Evolutionary conservation across 1,284 basidiomycete species (phyloP).

Genomic region (Veloboletus limbatus): DNA sequence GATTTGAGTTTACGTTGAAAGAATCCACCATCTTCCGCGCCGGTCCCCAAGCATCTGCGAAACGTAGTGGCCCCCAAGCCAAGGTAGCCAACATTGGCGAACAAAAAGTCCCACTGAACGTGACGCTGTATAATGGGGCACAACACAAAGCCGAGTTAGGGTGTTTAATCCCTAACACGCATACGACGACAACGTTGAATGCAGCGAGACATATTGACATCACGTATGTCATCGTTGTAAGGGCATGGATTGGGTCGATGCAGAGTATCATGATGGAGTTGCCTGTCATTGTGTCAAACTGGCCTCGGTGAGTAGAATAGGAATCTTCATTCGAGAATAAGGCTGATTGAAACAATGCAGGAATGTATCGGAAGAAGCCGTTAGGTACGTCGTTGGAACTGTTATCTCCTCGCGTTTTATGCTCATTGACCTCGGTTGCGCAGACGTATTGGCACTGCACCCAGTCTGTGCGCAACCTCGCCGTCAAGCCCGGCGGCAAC

Average conservation of each 20-base stretch:
- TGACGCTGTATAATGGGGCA: slow-evolving; percentile 65
- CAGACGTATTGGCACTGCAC: slow-evolving; percentile 70
- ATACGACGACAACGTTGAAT: slow-evolving; percentile 73
- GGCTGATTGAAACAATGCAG: slow-evolving; percentile 34
- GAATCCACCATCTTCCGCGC: slow-evolving; percentile 71
- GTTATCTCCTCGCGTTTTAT: not conserved
- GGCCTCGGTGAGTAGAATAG: slow-evolving; percentile 61
- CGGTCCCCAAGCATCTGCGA: slow-evolving; percentile 48
- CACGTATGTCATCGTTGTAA: slow-evolving; percentile 72
- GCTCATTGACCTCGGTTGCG: not conserved
- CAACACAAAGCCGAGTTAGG: slow-evolving; percentile 68
- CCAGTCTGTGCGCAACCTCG: slow-evolving; percentile 51
- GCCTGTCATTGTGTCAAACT: slow-evolving; percentile 76
- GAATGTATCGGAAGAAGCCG: slow-evolving; percentile 61
- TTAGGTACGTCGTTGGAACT: slow-evolving; percentile 43
- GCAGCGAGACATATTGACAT: slow-evolving; percentile 80
- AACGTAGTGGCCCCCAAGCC: slow-evolving; percentile 56
- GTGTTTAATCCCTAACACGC: slow-evolving; percentile 64
- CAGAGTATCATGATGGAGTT: slow-evolving; percentile 65
- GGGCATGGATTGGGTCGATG: slow-evolving; percentile 71
- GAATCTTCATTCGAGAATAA: not conserved
- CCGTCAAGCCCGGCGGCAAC: slow-evolving; percentile 27
- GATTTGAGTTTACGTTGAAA: slow-evolving; percentile 75
- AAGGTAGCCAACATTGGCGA: slow-evolving; percentile 55
- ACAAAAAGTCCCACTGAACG: slow-evolving; percentile 68